Conservation (phyloP, 345 rosid genomes). For the Carallia pectinifolia region DNA sequence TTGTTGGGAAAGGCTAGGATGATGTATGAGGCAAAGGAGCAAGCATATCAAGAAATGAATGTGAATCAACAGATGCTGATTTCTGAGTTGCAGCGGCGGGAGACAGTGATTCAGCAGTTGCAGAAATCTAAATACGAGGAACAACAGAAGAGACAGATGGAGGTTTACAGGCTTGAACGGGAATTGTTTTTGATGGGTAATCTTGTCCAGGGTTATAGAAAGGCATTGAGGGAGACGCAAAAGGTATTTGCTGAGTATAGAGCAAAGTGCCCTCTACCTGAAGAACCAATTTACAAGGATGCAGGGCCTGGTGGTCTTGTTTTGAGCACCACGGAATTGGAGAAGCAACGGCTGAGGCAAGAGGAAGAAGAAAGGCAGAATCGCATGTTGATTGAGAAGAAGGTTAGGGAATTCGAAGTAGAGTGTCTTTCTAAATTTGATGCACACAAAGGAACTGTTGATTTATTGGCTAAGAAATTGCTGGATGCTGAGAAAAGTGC, state of each 20-base stretch:
- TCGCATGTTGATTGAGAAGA: slow-evolving; percentile 36
- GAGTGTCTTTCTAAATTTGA: slow-evolving; percentile 38
- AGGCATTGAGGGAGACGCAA: slow-evolving; percentile 64
- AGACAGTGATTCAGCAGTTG: slow-evolving; percentile 48
- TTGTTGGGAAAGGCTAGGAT: slow-evolving; percentile 50
- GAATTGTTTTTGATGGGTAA: slow-evolving; percentile 72
- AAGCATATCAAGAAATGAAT: slow-evolving; percentile 35
- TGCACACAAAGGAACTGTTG: slow-evolving; percentile 27
- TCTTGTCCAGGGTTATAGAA: slow-evolving; percentile 71
- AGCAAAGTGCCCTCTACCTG: slow-evolving; percentile 46
- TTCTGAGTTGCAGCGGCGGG: slow-evolving; percentile 51
- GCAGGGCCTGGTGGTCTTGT: slow-evolving; percentile 79
- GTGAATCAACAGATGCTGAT: slow-evolving; percentile 55
- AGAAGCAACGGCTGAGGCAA: slow-evolving; percentile 58
- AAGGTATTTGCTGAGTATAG: slow-evolving; percentile 65
- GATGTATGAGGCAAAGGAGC: slow-evolving; percentile 50
- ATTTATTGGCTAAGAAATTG: slow-evolving; percentile 32
- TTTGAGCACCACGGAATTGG: slow-evolving; percentile 61
- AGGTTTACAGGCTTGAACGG: slow-evolving; percentile 62
- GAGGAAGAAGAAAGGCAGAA: slow-evolving; percentile 67
- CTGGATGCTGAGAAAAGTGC: slow-evolving; percentile 34
- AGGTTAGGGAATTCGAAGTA: slow-evolving; percentile 52
- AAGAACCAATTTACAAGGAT: slow-evolving; percentile 73
- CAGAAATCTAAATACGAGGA: slow-evolving; percentile 62
- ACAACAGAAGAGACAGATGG: slow-evolving; percentile 47